Evolutionary conservation across 768 basidiomycete species (phyloP).

Genomic region (Leucocoprinus birnbaumii): DNA sequence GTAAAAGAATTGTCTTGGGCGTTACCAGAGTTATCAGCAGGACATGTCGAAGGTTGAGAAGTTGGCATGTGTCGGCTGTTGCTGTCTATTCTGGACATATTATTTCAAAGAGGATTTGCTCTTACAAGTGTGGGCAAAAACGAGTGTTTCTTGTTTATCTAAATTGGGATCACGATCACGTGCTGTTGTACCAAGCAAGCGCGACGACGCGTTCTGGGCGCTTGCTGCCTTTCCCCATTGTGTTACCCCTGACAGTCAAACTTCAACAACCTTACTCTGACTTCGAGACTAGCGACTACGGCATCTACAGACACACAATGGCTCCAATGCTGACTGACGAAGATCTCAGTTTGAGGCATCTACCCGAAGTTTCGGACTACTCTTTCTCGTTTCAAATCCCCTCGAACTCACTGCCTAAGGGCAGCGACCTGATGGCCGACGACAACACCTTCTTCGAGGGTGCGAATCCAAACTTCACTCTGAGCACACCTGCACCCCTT

Average conservation of each 20-base stretch:
- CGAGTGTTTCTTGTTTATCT: too few species aligned
- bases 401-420: conserved; percentile 25
- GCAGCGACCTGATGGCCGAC: conserved; percentile 49
- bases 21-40: background rate
- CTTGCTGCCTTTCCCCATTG: background rate
- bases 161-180: background rate
- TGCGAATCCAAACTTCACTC: conserved; percentile 28
- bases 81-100: background rate
- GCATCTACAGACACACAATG: background rate
- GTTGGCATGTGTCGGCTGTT: background rate
- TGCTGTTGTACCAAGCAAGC: background rate
- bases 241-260: background rate
- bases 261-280: background rate
- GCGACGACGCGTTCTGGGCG: background rate
- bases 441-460: conserved; percentile 47
- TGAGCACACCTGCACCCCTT: conserved; percentile 29
- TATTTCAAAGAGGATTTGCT: background rate
- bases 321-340: conserved; percentile 23
- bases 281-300: background rate
- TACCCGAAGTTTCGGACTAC: conserved; percentile 51
- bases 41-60: background rate
- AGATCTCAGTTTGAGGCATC: conserved; percentile 47
- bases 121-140: background rate
- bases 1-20: background rate
- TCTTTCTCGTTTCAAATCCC: conserved; percentile 60